phyloP scores from a whole-genome alignment of 1,284 basidiomycete species.

The Ceratobasidium sp. region DNA sequence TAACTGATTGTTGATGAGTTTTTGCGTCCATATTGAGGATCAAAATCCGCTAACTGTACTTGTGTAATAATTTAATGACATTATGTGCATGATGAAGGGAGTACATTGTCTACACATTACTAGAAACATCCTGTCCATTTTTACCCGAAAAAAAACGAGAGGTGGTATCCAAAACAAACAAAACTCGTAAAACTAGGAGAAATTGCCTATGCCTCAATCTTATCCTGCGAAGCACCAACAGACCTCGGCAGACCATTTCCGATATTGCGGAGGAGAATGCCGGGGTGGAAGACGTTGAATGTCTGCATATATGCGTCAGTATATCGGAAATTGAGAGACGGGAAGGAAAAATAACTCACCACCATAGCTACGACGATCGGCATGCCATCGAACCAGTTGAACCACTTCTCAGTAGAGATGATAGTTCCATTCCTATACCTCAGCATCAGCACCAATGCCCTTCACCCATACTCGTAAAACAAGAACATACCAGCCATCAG shows the following conservation, averaged over 20 bases:
- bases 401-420: slow-evolving; percentile 45
- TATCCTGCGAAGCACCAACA: background rate
- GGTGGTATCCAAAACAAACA: background rate
- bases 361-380: slow-evolving; percentile 41
- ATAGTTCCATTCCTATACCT: slow-evolving; percentile 42
- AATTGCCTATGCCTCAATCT: background rate
- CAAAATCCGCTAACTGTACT: too few relatives aligned
- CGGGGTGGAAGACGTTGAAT: slow-evolving; percentile 49
- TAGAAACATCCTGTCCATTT: too few relatives aligned
- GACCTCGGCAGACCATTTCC: slow-evolving; percentile 5
- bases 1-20: too few relatives aligned
- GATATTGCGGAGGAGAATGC: slow-evolving; percentile 18
- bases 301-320: background rate
- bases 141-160: background rate
- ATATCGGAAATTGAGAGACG: background rate
- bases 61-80: background rate
- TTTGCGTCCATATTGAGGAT: too few relatives aligned
- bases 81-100: background rate
- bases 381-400: slow-evolving; percentile 44
- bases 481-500: slow-evolving; percentile 54
- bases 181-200: background rate
- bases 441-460: background rate
- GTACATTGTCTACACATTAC: background rate
- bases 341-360: background rate
- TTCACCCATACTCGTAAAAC: background rate